A percentile compares a stretch with the other conserved stretches of the same genome.
Conservation (phyloP, 192 early-diverging fungal genomes). For the Radiomyces spectabilis region DNA sequence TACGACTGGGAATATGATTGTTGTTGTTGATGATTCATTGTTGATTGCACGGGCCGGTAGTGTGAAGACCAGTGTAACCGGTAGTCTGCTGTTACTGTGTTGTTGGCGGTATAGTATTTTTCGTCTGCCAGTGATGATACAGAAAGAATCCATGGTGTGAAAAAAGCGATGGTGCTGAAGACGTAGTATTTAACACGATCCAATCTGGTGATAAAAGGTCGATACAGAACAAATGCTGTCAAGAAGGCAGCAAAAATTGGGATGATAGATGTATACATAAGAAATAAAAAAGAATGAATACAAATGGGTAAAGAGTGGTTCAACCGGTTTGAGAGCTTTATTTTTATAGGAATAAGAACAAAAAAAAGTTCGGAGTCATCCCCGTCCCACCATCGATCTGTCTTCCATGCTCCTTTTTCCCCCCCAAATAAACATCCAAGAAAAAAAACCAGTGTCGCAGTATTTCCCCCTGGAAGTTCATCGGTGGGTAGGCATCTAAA, state of each 20-base stretch:
- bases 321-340: too few species aligned
- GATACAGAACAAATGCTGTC: conserved; percentile 8
- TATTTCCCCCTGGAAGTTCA: too few species aligned
- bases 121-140: conserved; percentile 3
- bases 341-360: too few species aligned
- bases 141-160: conserved; percentile 19
- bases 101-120: conserved; percentile 31
- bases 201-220: conserved; percentile 29
- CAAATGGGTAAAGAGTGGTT: not conserved
- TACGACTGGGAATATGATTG: conserved; percentile 28
- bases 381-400: too few species aligned
- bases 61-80: conserved; percentile 10
- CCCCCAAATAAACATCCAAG: too few species aligned
- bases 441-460: too few species aligned
- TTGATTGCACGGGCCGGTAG: conserved; percentile 19
- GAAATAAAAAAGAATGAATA: not conserved
- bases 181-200: conserved; percentile 13
- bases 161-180: conserved; percentile 19
- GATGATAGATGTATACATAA: not conserved
- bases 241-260: conserved; percentile 21
- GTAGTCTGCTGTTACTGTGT: conserved; percentile 25
- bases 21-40: too few species aligned
- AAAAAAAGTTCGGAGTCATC: too few species aligned
- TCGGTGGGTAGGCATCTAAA: too few species aligned
- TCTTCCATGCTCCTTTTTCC: too few species aligned